Evolutionary conservation across 345 rosid species (phyloP).

Genomic region (Eucalyptus sp.): DNA sequence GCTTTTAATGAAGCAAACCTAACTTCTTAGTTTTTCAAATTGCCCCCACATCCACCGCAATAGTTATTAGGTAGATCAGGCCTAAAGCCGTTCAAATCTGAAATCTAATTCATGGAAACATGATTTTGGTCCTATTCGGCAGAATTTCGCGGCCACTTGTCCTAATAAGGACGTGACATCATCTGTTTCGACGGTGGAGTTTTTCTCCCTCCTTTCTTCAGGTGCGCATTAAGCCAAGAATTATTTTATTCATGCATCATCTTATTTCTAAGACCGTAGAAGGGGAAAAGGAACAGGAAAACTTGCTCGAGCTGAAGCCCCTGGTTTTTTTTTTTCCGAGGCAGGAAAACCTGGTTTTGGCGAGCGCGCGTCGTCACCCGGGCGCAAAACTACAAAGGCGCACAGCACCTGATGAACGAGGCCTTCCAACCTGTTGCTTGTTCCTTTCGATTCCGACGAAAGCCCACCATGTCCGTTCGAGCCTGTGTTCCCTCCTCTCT

Average conservation of each 20-base stretch:
- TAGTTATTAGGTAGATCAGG: background rate
- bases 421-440: background rate
- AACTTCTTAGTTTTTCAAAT: background rate
- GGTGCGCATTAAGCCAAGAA: background rate
- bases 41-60: background rate
- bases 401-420: background rate
- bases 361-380: background rate
- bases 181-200: background rate
- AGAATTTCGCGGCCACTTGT: background rate
- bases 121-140: background rate
- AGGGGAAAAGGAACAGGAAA: background rate
- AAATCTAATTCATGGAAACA: background rate
- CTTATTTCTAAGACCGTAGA: background rate
- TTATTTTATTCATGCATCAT: background rate
- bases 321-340: background rate
- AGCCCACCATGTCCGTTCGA: background rate
- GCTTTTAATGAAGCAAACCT: background rate
- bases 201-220: background rate
- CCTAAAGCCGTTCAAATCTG: background rate
- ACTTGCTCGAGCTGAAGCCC: background rate
- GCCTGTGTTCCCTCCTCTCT: background rate
- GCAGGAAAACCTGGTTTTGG: background rate
- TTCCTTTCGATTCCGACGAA: background rate
- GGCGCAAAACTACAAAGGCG: background rate
- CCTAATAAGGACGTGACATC: background rate